phyloP scores from a whole-genome alignment of 345 rosid genomes.

The Bruguiera gymnorhiza region DNA sequence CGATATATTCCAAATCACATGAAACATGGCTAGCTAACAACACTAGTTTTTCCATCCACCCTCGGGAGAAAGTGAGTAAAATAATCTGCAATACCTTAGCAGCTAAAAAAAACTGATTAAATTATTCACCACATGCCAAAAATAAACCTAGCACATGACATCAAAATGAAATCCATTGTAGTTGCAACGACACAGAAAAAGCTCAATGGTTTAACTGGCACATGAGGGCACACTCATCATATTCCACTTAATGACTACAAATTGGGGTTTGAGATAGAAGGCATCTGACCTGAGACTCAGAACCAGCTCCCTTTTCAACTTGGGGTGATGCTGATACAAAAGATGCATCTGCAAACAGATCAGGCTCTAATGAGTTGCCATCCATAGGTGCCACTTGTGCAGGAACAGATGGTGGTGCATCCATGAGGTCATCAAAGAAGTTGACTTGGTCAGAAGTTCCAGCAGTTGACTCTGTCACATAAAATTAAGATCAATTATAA shows the following conservation, averaged over 20 bases:
- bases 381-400: slow-evolving; percentile 43
- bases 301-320: slow-evolving; percentile 40
- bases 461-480: slow-evolving; percentile 59
- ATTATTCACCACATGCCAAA: not conserved
- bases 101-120: not conserved
- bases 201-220: not conserved
- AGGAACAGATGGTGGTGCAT: slow-evolving; percentile 57
- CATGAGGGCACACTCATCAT: not conserved
- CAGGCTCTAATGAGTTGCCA: slow-evolving; percentile 50
- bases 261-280: not conserved
- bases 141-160: not conserved
- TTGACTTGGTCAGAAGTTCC: slow-evolving; percentile 66
- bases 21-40: not conserved
- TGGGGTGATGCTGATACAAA: slow-evolving; percentile 81
- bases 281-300: slow-evolving; percentile 54
- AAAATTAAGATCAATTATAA: slow-evolving; percentile 7
- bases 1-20: slow-evolving; percentile 13
- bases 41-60: too few species aligned
- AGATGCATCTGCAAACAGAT: slow-evolving; percentile 92
- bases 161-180: not conserved
- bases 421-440: slow-evolving; percentile 78
- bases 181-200: not conserved
- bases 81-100: not conserved
- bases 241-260: not conserved
- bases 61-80: not conserved